These are phyloP conservation scores for Solanum habrochaites DNA, from an alignment of 257 asterid species.

Conservation along the genomic window DNA sequence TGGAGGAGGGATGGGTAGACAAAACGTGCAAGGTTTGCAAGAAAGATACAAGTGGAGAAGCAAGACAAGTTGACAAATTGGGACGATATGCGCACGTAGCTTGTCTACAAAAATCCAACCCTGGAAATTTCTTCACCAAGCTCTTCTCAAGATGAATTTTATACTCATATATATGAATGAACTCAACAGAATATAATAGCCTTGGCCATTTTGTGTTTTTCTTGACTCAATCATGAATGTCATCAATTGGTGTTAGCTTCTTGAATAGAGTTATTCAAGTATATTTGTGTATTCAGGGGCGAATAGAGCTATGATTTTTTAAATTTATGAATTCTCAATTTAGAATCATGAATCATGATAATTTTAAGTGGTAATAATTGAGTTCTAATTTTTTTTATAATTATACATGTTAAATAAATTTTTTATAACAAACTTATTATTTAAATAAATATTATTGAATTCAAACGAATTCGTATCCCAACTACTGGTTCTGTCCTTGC, in stretches of 20 bases:
- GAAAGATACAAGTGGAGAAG: constrained; percentile 77
- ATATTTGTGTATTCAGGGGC: not conserved
- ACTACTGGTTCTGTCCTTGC: not conserved
- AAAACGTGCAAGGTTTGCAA: constrained; percentile 93
- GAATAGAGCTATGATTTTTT: not conserved
- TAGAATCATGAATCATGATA: not conserved
- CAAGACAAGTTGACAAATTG: constrained; percentile 70
- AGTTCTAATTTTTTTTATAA: not conserved
- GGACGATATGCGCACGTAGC: constrained; percentile 83
- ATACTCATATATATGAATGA: not conserved
- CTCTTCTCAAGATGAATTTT: constrained; percentile 44
- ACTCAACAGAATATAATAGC: not conserved
- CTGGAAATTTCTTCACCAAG: constrained; percentile 68
- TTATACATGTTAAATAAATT: not conserved
- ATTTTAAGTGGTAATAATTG: not conserved
- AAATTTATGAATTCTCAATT: not conserved
- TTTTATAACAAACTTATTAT: not conserved
- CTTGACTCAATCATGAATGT: not conserved
- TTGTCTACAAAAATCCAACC: constrained; percentile 44
- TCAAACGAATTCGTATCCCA: not conserved
- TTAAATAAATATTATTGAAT: not conserved
- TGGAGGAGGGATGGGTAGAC: constrained; percentile 99
- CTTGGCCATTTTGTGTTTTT: not conserved
- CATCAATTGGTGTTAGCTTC: not conserved
- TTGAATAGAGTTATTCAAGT: not conserved